These are phyloP conservation scores for Paxillus ammoniavirescens DNA, from an alignment of 768 basidiomycete genomes.

Conservation along the genomic window DNA sequence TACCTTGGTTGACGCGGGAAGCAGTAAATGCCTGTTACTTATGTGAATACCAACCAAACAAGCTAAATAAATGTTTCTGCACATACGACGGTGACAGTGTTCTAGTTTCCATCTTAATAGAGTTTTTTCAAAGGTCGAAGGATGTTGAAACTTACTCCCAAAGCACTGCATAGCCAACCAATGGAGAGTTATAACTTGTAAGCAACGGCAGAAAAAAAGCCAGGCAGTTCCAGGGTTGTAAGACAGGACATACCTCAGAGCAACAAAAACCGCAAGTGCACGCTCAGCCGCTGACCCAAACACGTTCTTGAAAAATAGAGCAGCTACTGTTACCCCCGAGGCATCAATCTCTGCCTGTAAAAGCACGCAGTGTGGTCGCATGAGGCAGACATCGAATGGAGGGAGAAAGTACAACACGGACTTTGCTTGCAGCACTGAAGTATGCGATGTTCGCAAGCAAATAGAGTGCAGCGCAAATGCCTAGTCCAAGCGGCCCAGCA, in stretches of 20 bases:
- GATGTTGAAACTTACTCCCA: slow-evolving; percentile 27
- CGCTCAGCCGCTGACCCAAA: slow-evolving; percentile 53
- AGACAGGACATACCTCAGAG: slow-evolving; percentile 42
- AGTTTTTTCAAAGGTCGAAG: not conserved
- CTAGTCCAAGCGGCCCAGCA: slow-evolving; percentile 57
- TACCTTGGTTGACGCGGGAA: slow-evolving; percentile 53
- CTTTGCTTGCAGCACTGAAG: slow-evolving; percentile 39
- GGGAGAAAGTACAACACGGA: not conserved
- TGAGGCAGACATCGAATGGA: not conserved
- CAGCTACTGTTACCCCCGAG: slow-evolving; percentile 53
- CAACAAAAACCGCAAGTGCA: slow-evolving; percentile 55
- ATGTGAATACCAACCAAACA: not conserved
- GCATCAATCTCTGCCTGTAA: slow-evolving; percentile 43
- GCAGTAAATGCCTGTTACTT: slow-evolving; percentile 47
- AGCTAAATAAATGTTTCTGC: not conserved
- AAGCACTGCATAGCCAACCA: slow-evolving; percentile 26
- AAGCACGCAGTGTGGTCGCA: not conserved
- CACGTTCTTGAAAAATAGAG: slow-evolving; percentile 58
- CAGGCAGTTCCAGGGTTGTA: not conserved
- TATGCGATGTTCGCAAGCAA: slow-evolving; percentile 58
- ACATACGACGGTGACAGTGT: slow-evolving; percentile 34
- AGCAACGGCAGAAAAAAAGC: not conserved
- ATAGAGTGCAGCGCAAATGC: slow-evolving; percentile 52
- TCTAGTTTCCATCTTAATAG: slow-evolving; percentile 16
- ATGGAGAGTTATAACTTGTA: not conserved